These are phyloP conservation scores for Cardamine occulta DNA, from an alignment of 345 rosid species.

Conservation along the genomic window DNA sequence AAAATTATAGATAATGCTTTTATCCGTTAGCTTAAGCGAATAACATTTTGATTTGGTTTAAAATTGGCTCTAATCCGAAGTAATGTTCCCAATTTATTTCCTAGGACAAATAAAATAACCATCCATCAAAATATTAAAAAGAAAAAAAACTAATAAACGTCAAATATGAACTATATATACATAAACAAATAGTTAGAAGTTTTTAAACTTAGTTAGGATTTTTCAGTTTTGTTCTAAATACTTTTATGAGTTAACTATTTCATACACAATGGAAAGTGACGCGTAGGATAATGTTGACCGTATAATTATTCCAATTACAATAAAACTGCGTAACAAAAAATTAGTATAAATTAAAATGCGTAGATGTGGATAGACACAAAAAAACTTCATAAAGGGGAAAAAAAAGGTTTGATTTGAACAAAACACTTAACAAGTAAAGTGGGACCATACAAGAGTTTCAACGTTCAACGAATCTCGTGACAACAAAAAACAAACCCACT, in stretches of 20 bases:
- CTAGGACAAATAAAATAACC: not conserved
- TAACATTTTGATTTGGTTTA: not conserved
- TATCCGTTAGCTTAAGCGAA: constrained; percentile 5
- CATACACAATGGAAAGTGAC: not conserved
- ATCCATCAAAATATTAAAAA: too few relatives aligned
- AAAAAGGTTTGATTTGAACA: not conserved
- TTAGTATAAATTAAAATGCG: not conserved
- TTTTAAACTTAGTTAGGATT: not conserved
- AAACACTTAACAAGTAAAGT: constrained; percentile 24
- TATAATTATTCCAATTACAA: not conserved
- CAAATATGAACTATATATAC: too few relatives aligned
- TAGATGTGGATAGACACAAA: constrained; percentile 37
- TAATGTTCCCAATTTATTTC: not conserved
- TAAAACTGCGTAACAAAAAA: constrained; percentile 3
- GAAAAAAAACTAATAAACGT: not conserved
- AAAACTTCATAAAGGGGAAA: not conserved
- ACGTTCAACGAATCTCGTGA: constrained; percentile 40
- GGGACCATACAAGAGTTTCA: constrained; percentile 22
- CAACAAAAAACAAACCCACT: not conserved
- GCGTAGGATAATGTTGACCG: not conserved
- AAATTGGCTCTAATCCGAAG: not conserved
- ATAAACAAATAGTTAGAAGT: too few relatives aligned
- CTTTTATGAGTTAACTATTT: not conserved
- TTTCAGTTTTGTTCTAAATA: not conserved
- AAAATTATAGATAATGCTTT: not conserved